Percentiles rank a stretch among this genome's conserved stretches.
phyloP scores from a whole-genome alignment of 2,329 filamentous ascomycete genomes.

The Xylariaceae sp. region DNA sequence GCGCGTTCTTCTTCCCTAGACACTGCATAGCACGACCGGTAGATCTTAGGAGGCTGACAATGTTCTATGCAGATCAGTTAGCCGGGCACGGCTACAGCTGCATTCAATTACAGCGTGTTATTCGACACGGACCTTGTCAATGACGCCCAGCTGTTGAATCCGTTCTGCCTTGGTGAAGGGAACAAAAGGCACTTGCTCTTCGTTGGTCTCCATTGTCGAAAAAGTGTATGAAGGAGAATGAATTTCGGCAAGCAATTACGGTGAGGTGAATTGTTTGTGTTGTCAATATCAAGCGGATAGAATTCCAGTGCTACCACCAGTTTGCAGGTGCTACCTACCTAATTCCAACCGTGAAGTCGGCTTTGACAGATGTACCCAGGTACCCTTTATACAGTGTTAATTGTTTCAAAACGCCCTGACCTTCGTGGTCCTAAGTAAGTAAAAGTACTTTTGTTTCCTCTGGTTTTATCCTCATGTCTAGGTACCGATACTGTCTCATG shows the following conservation, averaged over 20 bases:
- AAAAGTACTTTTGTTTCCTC: too few relatives aligned
- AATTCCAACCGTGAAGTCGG: too few relatives aligned
- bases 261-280: background rate
- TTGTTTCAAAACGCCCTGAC: too few relatives aligned
- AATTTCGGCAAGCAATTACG: background rate
- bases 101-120: background rate
- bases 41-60: slow-evolving; percentile 47
- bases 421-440: too few relatives aligned
- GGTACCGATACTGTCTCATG: too few relatives aligned
- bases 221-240: background rate
- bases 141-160: slow-evolving; percentile 72
- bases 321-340: too few relatives aligned
- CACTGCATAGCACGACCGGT: slow-evolving; percentile 60
- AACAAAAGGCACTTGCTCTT: slow-evolving; percentile 33
- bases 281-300: background rate
- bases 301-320: too few relatives aligned
- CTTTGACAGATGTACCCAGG: too few relatives aligned
- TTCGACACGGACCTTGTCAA: slow-evolving; percentile 56
- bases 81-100: background rate
- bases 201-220: slow-evolving; percentile 19
- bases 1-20: slow-evolving; percentile 46
- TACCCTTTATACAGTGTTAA: too few relatives aligned
- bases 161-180: slow-evolving; percentile 71
- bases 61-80: slow-evolving; percentile 34
- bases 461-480: too few relatives aligned